Percentiles rank a stretch among this genome's conserved stretches.
These are phyloP conservation scores for Starmera pachycereana DNA, from an alignment of 805 yeast genomes.

Conservation along the genomic window DNA sequence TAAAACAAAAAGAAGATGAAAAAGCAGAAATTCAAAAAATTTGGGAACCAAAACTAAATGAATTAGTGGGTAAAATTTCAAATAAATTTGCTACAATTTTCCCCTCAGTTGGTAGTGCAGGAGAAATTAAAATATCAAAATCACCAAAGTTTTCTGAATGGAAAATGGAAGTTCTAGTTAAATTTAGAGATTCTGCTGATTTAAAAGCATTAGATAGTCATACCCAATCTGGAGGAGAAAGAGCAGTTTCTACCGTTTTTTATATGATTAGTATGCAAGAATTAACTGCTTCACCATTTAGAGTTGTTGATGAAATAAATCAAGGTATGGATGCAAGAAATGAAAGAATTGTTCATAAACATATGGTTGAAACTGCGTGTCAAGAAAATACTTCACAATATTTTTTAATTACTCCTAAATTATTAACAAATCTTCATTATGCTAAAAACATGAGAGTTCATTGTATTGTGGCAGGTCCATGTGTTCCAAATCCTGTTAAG, in stretches of 20 bases:
- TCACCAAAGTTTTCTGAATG: conserved; percentile 56
- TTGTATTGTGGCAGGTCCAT: conserved; percentile 61
- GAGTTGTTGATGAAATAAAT: conserved; percentile 95
- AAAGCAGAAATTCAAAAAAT: conserved; percentile 27
- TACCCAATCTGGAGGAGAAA: conserved; percentile 95
- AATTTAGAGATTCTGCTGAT: conserved; percentile 72
- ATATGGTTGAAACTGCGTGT: conserved; percentile 86
- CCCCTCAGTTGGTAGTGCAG: conserved; percentile 72
- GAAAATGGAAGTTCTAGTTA: conserved; percentile 76
- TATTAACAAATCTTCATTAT: conserved; percentile 67
- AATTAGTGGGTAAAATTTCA: conserved; percentile 47
- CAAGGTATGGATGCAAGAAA: conserved; percentile 98
- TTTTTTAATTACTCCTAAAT: conserved; percentile 87
- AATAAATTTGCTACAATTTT: conserved; percentile 57
- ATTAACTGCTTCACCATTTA: conserved; percentile 76
- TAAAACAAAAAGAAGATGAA: conserved; percentile 21
- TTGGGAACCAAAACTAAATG: conserved; percentile 58
- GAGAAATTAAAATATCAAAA: conserved; percentile 55
- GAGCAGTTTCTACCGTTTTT: conserved; percentile 89
- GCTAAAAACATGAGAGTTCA: conserved; percentile 75
- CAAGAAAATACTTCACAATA: conserved; percentile 59
- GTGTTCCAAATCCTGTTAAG: conserved; percentile 29
- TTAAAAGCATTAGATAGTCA: conserved; percentile 68
- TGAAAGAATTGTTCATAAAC: conserved; percentile 76
- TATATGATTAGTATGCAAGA: conserved; percentile 88